These are phyloP conservation scores for Penicillium cosmopolitanum DNA, from an alignment of 495 filamentous ascomycete species.

Conservation along the genomic window DNA sequence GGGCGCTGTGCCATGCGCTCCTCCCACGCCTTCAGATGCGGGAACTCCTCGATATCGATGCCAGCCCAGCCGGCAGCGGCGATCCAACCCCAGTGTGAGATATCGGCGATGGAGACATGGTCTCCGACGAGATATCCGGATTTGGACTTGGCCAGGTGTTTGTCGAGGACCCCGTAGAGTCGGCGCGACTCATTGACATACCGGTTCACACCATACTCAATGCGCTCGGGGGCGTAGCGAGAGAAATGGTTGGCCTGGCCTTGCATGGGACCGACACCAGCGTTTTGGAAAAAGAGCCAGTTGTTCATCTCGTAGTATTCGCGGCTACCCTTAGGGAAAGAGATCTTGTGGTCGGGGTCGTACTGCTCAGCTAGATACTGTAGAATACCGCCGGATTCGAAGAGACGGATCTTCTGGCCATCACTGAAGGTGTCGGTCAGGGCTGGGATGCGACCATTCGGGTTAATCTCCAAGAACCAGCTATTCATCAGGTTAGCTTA, in stretches of 20 bases:
- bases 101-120: constrained; percentile 81
- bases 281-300: constrained; percentile 77
- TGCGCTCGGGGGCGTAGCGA: constrained; percentile 85
- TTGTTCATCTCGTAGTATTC: constrained; percentile 80
- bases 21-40: constrained; percentile 75
- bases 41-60: constrained; percentile 77
- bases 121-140: constrained; percentile 80
- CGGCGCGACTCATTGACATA: constrained; percentile 82
- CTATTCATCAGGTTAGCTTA: constrained; percentile 20
- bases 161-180: constrained; percentile 78
- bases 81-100: constrained; percentile 81
- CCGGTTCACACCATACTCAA: constrained; percentile 81
- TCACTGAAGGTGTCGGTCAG: constrained; percentile 76
- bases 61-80: constrained; percentile 68
- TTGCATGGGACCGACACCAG: constrained; percentile 91
- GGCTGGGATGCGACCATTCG: constrained; percentile 94
- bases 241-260: constrained; percentile 90
- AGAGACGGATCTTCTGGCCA: constrained; percentile 73
- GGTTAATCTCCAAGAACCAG: constrained; percentile 92
- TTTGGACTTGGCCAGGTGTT: constrained; percentile 63
- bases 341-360: constrained; percentile 82
- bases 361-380: constrained; percentile 83
- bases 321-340: constrained; percentile 71
- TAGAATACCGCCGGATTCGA: constrained; percentile 85
- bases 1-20: constrained; percentile 65